A percentile compares a stretch with the other conserved stretches of the same genome.
Conservation (phyloP, 2,329 filamentous ascomycete species). For the Fusarium illudens region DNA sequence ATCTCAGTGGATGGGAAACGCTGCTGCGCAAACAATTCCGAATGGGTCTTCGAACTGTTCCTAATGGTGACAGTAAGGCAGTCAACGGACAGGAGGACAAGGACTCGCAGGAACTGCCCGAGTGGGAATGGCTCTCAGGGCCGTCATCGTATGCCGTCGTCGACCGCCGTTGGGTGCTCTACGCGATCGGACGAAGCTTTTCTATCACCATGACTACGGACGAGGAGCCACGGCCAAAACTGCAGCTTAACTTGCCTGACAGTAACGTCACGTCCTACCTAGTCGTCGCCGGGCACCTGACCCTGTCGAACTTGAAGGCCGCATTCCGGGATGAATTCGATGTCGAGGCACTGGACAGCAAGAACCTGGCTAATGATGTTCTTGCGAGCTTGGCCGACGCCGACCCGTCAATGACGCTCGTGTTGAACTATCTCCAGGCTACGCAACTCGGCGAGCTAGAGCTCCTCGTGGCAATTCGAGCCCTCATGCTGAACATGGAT, state of each 20-base stretch:
- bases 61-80: conserved; percentile 31
- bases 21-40: conserved; percentile 60
- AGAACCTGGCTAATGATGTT: conserved; percentile 67
- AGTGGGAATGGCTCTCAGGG: conserved; percentile 61
- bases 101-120: conserved; percentile 45
- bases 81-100: conserved; percentile 20
- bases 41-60: conserved; percentile 47
- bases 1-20: conserved; percentile 60
- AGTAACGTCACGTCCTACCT: conserved; percentile 68
- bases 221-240: conserved; percentile 46
- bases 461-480: conserved; percentile 70
- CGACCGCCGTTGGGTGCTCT: conserved; percentile 72
- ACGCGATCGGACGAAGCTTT: conserved; percentile 69
- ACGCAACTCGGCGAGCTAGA: conserved; percentile 73
- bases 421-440: conserved; percentile 70
- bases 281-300: conserved; percentile 67
- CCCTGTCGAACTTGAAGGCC: conserved; percentile 65
- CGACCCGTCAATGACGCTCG: conserved; percentile 73
- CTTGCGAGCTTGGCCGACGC: conserved; percentile 68
- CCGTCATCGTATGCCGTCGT: conserved; percentile 60
- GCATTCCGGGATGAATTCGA: conserved; percentile 62
- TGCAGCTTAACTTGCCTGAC: conserved; percentile 55
- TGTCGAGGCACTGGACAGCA: conserved; percentile 53
- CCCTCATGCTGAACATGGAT: conserved; percentile 75
- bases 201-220: conserved; percentile 58